Conservation (phyloP, 495 filamentous ascomycete species). For the Glutinoglossum americanum region DNA sequence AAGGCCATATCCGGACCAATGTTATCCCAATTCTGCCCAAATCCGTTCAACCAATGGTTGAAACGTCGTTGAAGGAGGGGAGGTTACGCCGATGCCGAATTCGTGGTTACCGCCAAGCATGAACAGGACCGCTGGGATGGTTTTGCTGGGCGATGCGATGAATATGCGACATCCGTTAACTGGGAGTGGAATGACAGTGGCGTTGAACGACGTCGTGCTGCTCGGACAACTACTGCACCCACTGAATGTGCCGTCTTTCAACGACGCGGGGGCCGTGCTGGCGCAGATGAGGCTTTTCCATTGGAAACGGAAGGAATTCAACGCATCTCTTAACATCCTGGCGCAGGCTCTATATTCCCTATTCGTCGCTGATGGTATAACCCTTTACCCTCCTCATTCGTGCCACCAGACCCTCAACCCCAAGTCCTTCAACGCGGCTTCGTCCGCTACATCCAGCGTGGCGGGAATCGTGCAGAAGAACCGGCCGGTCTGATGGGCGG, state of each 20-base stretch:
- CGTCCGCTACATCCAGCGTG: slow-evolving; percentile 77
- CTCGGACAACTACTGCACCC: slow-evolving; percentile 51
- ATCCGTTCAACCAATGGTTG: slow-evolving; percentile 51
- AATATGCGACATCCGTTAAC: slow-evolving; percentile 96
- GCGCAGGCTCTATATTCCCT: slow-evolving; percentile 77
- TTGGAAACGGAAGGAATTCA: slow-evolving; percentile 63
- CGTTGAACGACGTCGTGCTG: slow-evolving; percentile 66
- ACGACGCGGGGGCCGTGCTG: slow-evolving; percentile 37
- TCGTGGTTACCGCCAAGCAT: slow-evolving; percentile 64
- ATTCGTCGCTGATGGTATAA: slow-evolving; percentile 62
- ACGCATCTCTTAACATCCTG: slow-evolving; percentile 83
- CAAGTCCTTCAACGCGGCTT: slow-evolving; percentile 70
- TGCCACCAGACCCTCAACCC: slow-evolving; percentile 38
- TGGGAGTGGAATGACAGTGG: slow-evolving; percentile 90
- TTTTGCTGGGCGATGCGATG: slow-evolving; percentile 75
- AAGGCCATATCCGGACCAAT: slow-evolving; percentile 52
- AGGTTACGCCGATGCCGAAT: slow-evolving; percentile 72
- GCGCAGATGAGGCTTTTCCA: slow-evolving; percentile 59
- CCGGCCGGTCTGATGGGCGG: slow-evolving; percentile 72
- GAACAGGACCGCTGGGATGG: slow-evolving; percentile 46
- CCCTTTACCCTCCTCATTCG: not conserved
- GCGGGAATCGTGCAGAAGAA: slow-evolving; percentile 43
- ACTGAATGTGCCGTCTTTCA: slow-evolving; percentile 40
- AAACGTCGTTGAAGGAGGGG: slow-evolving; percentile 49
- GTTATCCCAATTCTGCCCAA: slow-evolving; percentile 59